Percentiles rank a stretch among this genome's conserved stretches.
phyloP scores from a whole-genome alignment of 306 rosid genomes.

The Vicia faba region DNA sequence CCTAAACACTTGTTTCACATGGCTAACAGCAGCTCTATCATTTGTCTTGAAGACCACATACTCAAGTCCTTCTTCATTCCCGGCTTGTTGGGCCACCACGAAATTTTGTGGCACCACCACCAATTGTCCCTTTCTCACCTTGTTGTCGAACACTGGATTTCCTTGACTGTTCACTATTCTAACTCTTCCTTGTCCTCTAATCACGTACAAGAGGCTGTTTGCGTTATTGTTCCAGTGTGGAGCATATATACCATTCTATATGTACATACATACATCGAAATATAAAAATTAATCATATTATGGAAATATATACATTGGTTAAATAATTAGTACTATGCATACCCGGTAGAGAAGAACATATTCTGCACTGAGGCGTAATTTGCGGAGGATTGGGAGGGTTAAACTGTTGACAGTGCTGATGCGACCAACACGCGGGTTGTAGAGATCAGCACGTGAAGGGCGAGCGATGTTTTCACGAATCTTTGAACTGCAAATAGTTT shows the following conservation, averaged over 20 bases:
- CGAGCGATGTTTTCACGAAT: conserved; percentile 43
- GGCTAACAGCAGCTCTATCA: conserved; percentile 47
- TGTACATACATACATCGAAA: too few species aligned
- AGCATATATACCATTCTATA: conserved; percentile 56
- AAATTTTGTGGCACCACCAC: conserved; percentile 66
- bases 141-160: conserved; percentile 41
- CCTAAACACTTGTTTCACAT: conserved; percentile 38
- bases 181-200: conserved; percentile 53
- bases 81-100: conserved; percentile 49
- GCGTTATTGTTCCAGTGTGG: conserved; percentile 69
- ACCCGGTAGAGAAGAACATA: conserved; percentile 45
- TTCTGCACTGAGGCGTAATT: conserved; percentile 49
- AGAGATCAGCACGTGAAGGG: conserved; percentile 43
- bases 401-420: conserved; percentile 41
- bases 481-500: conserved; percentile 42
- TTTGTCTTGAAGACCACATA: conserved; percentile 64
- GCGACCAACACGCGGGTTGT: conserved; percentile 45
- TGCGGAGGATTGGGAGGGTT: conserved; percentile 44
- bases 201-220: conserved; percentile 48
- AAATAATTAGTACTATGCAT: not conserved
- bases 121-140: conserved; percentile 48
- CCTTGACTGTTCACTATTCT: conserved; percentile 61
- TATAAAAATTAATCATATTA: not conserved
- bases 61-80: conserved; percentile 52
- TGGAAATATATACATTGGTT: not conserved